Conservation (phyloP, 345 rosid genomes). For the Erucastrum elatum region DNA sequence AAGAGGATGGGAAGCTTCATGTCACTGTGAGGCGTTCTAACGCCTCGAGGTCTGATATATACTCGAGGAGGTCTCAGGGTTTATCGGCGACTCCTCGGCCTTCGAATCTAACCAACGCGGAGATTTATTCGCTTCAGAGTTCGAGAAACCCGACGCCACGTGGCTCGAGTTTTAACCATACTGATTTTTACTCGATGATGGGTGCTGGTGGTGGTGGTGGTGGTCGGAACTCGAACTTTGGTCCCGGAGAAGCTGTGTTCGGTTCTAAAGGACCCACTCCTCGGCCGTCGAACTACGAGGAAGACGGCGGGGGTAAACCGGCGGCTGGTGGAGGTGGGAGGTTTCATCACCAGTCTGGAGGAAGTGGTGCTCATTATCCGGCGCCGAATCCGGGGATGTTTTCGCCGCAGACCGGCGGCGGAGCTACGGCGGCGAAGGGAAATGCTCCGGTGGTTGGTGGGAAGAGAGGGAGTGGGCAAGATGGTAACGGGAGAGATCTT, state of each 20-base stretch:
- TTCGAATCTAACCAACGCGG: conserved; percentile 51
- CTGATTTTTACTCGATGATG: conserved; percentile 50
- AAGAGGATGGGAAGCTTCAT: conserved; percentile 55
- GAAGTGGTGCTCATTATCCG: conserved; percentile 66
- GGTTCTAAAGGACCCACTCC: conserved; percentile 83
- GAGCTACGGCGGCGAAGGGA: conserved; percentile 36
- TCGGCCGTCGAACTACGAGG: conserved; percentile 82
- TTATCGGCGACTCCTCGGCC: conserved; percentile 47
- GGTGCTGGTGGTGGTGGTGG: conserved; percentile 29
- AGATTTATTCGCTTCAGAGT: conserved; percentile 52
- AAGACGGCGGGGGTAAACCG: conserved; percentile 47
- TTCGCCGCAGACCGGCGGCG: conserved; percentile 48
- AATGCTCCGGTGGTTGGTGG: conserved; percentile 32
- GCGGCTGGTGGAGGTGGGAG: conserved; percentile 42
- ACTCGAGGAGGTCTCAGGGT: conserved; percentile 48
- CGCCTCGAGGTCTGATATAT: conserved; percentile 47
- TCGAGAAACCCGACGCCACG: conserved; percentile 51
- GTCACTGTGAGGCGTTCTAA: conserved; percentile 48
- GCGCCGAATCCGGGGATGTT: conserved; percentile 97
- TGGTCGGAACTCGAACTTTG: conserved; percentile 73
- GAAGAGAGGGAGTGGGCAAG: conserved; percentile 54
- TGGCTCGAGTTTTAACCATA: conserved; percentile 55
- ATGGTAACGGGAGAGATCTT: conserved; percentile 65
- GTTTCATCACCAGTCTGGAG: conserved; percentile 48
- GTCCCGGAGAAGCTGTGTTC: conserved; percentile 63